A percentile compares a stretch with the other conserved stretches of the same genome.
These are phyloP conservation scores for Cutaneotrichosporon sp. DNA, from an alignment of 1,284 basidiomycete species.

Conservation along the genomic window DNA sequence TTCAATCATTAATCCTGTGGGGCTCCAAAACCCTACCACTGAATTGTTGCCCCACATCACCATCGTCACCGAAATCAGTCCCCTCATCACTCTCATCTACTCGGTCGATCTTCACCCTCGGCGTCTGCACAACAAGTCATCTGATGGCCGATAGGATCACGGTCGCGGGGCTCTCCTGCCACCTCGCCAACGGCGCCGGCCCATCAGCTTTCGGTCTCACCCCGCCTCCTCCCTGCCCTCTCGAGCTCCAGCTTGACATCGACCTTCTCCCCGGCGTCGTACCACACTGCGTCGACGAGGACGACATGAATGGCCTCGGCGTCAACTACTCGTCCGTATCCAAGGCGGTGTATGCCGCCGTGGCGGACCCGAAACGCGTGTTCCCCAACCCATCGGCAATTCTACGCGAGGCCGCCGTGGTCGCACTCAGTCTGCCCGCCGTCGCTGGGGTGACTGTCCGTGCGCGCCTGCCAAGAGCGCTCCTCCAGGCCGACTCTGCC, in stretches of 20 bases:
- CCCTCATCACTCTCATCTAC: background rate
- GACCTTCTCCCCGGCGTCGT: conserved; percentile 36
- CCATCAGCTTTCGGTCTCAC: conserved; percentile 49
- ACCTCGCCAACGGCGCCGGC: conserved; percentile 47
- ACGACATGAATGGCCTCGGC: conserved; percentile 45
- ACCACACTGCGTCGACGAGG: conserved; percentile 36
- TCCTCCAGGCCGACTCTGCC: conserved; percentile 36
- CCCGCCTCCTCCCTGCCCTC: conserved; percentile 44
- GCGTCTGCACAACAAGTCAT: background rate
- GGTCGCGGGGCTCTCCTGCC: conserved; percentile 42
- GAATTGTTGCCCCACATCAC: background rate
- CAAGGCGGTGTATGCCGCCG: conserved; percentile 40
- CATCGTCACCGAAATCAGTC: background rate
- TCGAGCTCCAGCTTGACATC: conserved; percentile 39
- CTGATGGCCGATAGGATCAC: conserved; percentile 37
- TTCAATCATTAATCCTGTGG: background rate
- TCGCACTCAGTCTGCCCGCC: conserved; percentile 30
- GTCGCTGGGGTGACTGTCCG: conserved; percentile 30
- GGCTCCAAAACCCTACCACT: background rate
- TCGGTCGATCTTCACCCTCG: no score
- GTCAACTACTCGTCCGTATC: conserved; percentile 52
- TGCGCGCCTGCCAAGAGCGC: conserved; percentile 37
- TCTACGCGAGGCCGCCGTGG: conserved; percentile 26
- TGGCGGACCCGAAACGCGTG: conserved; percentile 14
- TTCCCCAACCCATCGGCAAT: conserved; percentile 33